Evolutionary conservation across 2,329 filamentous ascomycete species (phyloP).

Genomic region (Penicillium glabrum): DNA sequence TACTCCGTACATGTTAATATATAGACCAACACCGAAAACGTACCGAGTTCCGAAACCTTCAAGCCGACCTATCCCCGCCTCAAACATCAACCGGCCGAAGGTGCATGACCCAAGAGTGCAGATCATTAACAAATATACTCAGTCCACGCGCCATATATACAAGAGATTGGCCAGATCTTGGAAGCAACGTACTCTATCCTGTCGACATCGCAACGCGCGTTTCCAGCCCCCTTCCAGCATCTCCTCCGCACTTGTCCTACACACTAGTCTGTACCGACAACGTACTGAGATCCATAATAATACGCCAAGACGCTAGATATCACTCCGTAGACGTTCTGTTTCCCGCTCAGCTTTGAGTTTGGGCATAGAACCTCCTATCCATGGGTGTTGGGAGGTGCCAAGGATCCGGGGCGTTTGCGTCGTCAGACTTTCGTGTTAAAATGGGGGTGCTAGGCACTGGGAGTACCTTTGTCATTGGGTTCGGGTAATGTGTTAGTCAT

Average conservation of each 20-base stretch:
- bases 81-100: neutral
- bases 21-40: neutral
- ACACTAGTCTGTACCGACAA: neutral
- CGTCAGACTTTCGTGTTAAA: no score
- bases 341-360: neutral
- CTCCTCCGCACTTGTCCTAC: neutral
- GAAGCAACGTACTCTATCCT: neutral
- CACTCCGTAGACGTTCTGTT: neutral
- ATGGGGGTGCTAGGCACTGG: no score
- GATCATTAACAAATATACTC: neutral
- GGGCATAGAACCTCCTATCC: neutral
- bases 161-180: neutral
- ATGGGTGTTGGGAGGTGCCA: neutral
- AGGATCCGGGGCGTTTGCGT: neutral
- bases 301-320: neutral
- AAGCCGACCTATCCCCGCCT: neutral
- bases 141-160: neutral
- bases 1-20: neutral
- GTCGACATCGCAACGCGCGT: neutral
- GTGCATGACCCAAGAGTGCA: neutral
- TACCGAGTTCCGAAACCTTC: neutral
- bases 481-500: no score
- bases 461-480: no score
- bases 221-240: neutral
- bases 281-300: neutral